phyloP scores from a whole-genome alignment of 495 filamentous ascomycete genomes.

The Letharia lupina region DNA sequence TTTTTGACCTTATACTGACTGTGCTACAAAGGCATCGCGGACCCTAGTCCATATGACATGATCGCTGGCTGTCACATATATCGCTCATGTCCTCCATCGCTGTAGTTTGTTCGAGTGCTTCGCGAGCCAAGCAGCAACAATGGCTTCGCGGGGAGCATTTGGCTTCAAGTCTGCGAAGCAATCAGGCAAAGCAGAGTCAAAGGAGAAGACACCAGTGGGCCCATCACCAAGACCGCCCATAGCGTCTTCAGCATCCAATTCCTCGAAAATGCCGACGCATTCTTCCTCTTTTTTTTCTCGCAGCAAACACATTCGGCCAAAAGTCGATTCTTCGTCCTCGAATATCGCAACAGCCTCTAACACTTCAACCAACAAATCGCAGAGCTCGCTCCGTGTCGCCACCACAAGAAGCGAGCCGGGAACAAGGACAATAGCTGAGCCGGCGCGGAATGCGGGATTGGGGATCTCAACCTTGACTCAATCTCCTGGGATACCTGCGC shows the following conservation, averaged over 20 bases:
- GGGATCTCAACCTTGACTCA: conserved; percentile 5
- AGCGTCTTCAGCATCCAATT: conserved; percentile 19
- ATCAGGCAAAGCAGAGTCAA: conserved; percentile 22
- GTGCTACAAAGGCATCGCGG: conserved; percentile 1
- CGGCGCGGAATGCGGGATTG: neutral
- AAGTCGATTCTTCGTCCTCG: conserved; percentile 4
- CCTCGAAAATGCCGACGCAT: conserved; percentile 20
- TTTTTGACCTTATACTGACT: neutral
- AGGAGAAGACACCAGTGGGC: conserved; percentile 12
- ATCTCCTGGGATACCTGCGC: conserved; percentile 1
- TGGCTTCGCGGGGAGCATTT: conserved; percentile 26
- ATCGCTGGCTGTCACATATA: neutral
- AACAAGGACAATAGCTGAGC: conserved; percentile 3
- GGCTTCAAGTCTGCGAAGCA: conserved; percentile 24
- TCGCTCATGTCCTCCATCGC: conserved; percentile 22
- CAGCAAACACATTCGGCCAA: conserved; percentile 17
- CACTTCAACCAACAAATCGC: conserved; percentile 9
- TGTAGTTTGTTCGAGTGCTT: conserved; percentile 9
- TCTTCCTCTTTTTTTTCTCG: conserved; percentile 25
- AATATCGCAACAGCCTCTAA: conserved; percentile 10
- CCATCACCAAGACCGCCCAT: conserved; percentile 21
- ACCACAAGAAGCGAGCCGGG: conserved; percentile 13
- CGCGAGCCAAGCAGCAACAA: conserved; percentile 20
- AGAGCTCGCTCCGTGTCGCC: conserved; percentile 7
- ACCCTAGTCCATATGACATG: conserved; percentile 12